phyloP scores from a whole-genome alignment of 768 basidiomycete genomes.

The Xerocomus potaroensis region DNA sequence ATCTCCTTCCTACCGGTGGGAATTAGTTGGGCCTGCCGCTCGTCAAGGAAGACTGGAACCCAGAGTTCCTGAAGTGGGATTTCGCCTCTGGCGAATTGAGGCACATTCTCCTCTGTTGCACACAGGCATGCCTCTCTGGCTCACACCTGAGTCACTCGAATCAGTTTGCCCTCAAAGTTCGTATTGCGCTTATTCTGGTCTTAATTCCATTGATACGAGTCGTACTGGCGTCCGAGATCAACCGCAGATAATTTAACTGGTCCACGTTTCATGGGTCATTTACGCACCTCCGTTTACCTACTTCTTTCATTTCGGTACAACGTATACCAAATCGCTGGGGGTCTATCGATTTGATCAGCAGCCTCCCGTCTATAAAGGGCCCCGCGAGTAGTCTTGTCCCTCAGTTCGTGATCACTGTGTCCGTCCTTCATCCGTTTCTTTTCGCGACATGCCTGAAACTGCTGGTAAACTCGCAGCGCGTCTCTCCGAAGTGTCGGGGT shows the following conservation, averaged over 20 bases:
- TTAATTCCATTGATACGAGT: neutral
- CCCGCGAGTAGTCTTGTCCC: neutral
- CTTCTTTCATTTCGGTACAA: constrained; percentile 4
- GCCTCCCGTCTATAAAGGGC: constrained; percentile 22
- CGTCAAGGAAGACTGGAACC: neutral
- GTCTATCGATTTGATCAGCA: neutral
- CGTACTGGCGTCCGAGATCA: neutral
- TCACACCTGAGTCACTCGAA: neutral
- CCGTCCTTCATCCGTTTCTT: constrained; percentile 1
- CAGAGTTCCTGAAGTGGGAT: neutral
- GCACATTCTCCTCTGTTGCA: neutral
- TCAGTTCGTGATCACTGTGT: neutral
- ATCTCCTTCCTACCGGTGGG: neutral
- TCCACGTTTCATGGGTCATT: neutral
- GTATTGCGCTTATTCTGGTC: neutral
- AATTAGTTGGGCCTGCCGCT: neutral
- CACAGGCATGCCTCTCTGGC: neutral
- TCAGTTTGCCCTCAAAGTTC: neutral
- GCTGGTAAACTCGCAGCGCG: constrained; percentile 14
- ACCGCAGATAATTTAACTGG: constrained; percentile 7
- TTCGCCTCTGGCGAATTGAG: neutral
- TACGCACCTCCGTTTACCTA: neutral
- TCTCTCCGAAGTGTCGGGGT: constrained; percentile 19
- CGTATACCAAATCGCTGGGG: neutral
- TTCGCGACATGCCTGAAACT: constrained; percentile 19